phyloP scores from a whole-genome alignment of 805 yeast genomes.

The Starmerella vitae region DNA sequence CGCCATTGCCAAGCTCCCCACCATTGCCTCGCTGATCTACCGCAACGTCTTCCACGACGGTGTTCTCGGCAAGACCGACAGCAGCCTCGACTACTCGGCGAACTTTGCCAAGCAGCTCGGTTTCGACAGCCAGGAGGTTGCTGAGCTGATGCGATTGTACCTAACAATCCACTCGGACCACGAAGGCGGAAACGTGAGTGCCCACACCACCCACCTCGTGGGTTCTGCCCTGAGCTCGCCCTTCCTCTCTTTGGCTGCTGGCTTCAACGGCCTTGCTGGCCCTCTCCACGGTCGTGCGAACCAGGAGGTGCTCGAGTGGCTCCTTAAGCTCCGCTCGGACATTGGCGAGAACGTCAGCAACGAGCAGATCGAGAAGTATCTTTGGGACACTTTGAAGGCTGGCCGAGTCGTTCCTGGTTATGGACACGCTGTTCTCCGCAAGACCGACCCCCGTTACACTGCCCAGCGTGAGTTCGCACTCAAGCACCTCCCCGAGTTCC shows the following conservation, averaged over 20 bases:
- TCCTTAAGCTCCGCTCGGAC: constrained; percentile 49
- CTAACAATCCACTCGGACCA: constrained; percentile 74
- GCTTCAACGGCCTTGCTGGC: constrained; percentile 75
- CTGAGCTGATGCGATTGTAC: constrained; percentile 69
- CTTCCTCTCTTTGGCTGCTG: constrained; percentile 65
- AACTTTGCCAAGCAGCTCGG: constrained; percentile 53
- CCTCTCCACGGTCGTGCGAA: constrained; percentile 80
- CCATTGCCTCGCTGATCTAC: constrained; percentile 70
- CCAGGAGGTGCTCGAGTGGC: constrained; percentile 78
- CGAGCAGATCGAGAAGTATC: constrained; percentile 57
- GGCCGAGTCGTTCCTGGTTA: constrained; percentile 84
- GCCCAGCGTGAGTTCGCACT: constrained; percentile 75
- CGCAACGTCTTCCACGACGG: constrained; percentile 78
- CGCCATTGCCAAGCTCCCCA: constrained; percentile 68
- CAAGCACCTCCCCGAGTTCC: constrained; percentile 64
- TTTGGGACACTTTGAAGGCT: constrained; percentile 65
- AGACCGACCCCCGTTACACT: constrained; percentile 77
- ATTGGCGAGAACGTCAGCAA: constrained; percentile 57
- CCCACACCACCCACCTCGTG: constrained; percentile 74
- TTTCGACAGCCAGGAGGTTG: constrained; percentile 46
- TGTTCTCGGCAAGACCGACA: constrained; percentile 33
- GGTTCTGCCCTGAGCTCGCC: constrained; percentile 76
- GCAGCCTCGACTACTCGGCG: constrained; percentile 45
- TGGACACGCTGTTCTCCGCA: constrained; percentile 78
- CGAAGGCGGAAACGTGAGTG: constrained; percentile 83